Percentiles rank a stretch among this genome's conserved stretches.
phyloP scores from a whole-genome alignment of 345 rosid species.

The Acer yangbiense region DNA sequence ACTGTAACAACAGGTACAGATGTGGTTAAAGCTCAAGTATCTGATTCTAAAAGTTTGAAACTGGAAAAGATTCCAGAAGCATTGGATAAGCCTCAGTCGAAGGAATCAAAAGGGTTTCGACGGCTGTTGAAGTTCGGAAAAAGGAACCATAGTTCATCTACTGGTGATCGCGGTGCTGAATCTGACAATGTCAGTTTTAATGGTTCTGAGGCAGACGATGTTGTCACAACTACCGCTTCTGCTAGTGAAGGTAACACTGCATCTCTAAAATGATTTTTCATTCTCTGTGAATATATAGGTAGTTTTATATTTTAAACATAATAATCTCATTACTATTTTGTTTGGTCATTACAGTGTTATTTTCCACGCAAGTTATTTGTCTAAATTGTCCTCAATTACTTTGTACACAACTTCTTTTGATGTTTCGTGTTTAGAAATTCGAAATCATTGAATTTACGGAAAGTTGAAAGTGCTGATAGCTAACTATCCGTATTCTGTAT shows the following conservation, averaged over 20 bases:
- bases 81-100: conserved; percentile 54
- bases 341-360: background rate
- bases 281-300: background rate
- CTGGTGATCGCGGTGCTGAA: conserved; percentile 47
- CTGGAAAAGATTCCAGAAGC: conserved; percentile 63
- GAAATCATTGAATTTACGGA: background rate
- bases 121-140: conserved; percentile 74
- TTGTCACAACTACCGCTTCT: conserved; percentile 29
- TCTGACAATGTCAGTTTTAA: conserved; percentile 28
- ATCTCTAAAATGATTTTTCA: background rate
- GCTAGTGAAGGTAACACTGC: conserved; percentile 50
- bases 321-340: too few species aligned
- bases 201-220: conserved; percentile 40
- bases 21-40: conserved; percentile 45
- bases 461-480: too few species aligned
- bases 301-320: background rate
- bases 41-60: conserved; percentile 42
- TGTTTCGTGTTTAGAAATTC: background rate
- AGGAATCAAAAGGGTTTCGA: conserved; percentile 74
- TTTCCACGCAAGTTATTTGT: background rate
- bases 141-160: conserved; percentile 57
- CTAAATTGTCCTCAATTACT: background rate
- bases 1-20: conserved; percentile 33
- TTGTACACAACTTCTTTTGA: background rate
- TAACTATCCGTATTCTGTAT: background rate